Conservation (phyloP, 148 eudicot species). For the Spergularia marina region DNA sequence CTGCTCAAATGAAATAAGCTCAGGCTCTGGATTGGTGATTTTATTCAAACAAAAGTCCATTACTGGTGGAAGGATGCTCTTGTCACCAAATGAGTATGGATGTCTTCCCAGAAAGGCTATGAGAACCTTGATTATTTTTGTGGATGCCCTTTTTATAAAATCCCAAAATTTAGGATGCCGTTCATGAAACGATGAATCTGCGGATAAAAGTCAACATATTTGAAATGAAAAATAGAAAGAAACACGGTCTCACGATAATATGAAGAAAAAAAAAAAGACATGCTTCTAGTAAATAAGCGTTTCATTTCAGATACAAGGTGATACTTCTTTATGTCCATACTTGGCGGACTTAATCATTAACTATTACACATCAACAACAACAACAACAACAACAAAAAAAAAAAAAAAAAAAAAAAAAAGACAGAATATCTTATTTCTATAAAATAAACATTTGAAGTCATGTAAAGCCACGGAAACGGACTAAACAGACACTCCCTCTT, state of each 20-base stretch:
- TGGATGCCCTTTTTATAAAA: conserved; percentile 70
- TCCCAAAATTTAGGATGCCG: conserved; percentile 65
- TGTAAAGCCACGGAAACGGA: background rate
- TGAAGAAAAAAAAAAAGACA: background rate
- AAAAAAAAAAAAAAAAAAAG: background rate
- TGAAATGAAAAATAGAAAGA: background rate
- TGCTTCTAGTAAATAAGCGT: background rate
- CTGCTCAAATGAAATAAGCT: conserved; percentile 63
- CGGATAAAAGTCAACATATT: conserved; percentile 21
- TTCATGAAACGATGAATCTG: conserved; percentile 84
- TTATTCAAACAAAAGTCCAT: conserved; percentile 83
- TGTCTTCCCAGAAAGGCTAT: conserved; percentile 77
- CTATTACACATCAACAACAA: background rate
- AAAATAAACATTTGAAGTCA: background rate
- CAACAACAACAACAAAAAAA: too few species aligned
- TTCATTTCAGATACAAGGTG: background rate
- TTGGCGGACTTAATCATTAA: background rate
- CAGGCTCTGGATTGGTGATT: conserved; percentile 80
- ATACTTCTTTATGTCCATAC: background rate
- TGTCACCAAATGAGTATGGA: conserved; percentile 96
- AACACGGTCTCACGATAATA: background rate
- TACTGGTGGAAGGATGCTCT: conserved; percentile 65
- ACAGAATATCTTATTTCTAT: background rate
- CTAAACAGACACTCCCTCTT: too few species aligned
- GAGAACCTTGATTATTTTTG: conserved; percentile 84